phyloP scores from a whole-genome alignment of 2,329 filamentous ascomycete species.

The Phialophora expanda region DNA sequence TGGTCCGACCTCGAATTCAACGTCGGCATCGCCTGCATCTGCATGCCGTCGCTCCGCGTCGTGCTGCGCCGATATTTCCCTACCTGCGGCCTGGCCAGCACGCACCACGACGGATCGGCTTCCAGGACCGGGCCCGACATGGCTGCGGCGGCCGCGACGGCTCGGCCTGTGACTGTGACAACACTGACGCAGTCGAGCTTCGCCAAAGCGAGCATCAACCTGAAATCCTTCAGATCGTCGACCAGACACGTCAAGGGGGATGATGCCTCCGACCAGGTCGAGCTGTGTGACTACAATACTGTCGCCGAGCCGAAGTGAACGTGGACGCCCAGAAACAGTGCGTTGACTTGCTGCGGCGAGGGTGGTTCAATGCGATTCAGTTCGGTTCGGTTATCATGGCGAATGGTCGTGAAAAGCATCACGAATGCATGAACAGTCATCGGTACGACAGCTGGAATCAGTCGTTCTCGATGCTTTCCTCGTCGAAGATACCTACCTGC shows the following conservation, averaged over 20 bases:
- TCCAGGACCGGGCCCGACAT: background rate
- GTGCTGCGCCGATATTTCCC: conserved; percentile 34
- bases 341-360: too few species aligned
- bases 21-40: conserved; percentile 52
- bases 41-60: conserved; percentile 47
- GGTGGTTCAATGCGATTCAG: too few species aligned
- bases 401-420: too few species aligned
- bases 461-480: too few species aligned
- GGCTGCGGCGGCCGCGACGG: background rate
- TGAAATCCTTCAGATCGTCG: conserved; percentile 6
- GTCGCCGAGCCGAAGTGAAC: background rate
- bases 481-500: too few species aligned
- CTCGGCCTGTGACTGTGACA: background rate
- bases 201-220: background rate
- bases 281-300: conserved; percentile 6
- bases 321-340: too few species aligned
- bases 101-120: background rate
- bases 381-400: too few species aligned
- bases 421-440: too few species aligned
- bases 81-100: conserved; percentile 14
- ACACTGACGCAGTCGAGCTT: conserved; percentile 1
- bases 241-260: conserved; percentile 6
- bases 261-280: conserved; percentile 16
- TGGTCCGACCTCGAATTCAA: conserved; percentile 53
- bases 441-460: too few species aligned